Conservation (phyloP, 768 basidiomycete genomes). For the Leccinellum luteum region DNA sequence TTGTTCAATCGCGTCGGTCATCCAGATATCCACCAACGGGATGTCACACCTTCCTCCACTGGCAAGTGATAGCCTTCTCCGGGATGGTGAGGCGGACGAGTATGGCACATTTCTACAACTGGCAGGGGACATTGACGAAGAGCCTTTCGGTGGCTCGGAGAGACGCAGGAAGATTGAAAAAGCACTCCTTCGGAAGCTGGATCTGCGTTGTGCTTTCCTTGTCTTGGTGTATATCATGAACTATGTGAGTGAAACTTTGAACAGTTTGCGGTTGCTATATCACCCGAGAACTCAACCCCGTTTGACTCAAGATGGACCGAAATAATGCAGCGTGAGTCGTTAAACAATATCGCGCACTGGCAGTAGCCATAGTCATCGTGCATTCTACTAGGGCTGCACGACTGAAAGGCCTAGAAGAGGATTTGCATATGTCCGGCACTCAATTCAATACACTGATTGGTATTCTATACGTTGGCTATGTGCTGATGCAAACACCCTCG, state of each 20-base stretch:
- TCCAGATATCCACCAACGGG: neutral
- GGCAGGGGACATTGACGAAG: constrained; percentile 17
- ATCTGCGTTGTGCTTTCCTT: constrained; percentile 42
- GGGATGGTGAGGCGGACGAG: neutral
- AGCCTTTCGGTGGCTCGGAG: constrained; percentile 38
- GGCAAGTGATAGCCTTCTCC: neutral
- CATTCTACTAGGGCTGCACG: constrained; percentile 55
- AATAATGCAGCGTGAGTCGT: constrained; percentile 58
- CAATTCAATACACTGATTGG: constrained; percentile 69
- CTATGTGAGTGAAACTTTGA: constrained; percentile 34
- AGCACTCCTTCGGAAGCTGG: constrained; percentile 43
- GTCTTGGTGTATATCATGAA: constrained; percentile 48
- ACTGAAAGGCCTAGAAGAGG: constrained; percentile 64
- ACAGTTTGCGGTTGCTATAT: neutral
- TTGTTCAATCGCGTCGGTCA: neutral
- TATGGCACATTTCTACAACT: constrained; percentile 10
- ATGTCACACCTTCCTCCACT: neutral
- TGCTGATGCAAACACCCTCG: constrained; percentile 75
- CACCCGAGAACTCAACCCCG: neutral
- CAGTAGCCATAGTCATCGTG: neutral
- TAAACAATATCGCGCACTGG: neutral
- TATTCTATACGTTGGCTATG: constrained; percentile 67
- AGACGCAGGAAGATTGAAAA: constrained; percentile 38
- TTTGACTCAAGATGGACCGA: constrained; percentile 52
- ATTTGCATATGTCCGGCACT: constrained; percentile 54